These are phyloP conservation scores for Peniophora sp. DNA, from an alignment of 1,284 basidiomycete species.

Conservation along the genomic window DNA sequence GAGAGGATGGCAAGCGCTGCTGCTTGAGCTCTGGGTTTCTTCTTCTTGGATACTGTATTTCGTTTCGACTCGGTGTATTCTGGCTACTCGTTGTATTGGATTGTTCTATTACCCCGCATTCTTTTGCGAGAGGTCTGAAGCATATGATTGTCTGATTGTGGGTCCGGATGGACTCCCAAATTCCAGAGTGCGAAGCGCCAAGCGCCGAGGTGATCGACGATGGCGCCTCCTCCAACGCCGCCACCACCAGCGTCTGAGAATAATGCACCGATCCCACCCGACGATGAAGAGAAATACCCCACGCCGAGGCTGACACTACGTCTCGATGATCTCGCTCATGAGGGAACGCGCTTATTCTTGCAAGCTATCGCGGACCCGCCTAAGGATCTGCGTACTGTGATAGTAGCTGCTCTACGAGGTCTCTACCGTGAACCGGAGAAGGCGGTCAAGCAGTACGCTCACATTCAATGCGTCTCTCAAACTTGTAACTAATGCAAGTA, in stretches of 20 bases:
- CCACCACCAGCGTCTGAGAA: slow-evolving; percentile 16
- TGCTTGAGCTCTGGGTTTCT: background rate
- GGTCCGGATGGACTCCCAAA: background rate
- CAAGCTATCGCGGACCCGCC: slow-evolving; percentile 35
- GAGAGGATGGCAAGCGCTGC: slow-evolving; percentile 45
- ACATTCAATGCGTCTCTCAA: no score
- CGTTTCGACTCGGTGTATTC: background rate
- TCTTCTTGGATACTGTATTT: background rate
- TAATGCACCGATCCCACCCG: slow-evolving; percentile 9
- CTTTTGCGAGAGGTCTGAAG: background rate
- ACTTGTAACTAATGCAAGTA: no score
- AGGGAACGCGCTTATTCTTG: slow-evolving; percentile 52
- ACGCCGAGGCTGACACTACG: slow-evolving; percentile 49
- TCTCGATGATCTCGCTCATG: slow-evolving; percentile 51
- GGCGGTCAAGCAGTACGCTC: slow-evolving; percentile 47
- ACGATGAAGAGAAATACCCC: slow-evolving; percentile 28
- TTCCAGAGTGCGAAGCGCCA: background rate
- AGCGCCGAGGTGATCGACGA: background rate
- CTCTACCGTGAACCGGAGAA: slow-evolving; percentile 47
- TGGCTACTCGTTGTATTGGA: background rate
- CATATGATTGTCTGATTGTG: background rate
- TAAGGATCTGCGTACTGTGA: slow-evolving; percentile 40
- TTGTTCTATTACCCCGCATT: background rate
- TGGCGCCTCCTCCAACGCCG: slow-evolving; percentile 20
- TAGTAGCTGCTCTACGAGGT: slow-evolving; percentile 45